Conservation (phyloP, 768 basidiomycete genomes). For the Roridomyces roridus region DNA sequence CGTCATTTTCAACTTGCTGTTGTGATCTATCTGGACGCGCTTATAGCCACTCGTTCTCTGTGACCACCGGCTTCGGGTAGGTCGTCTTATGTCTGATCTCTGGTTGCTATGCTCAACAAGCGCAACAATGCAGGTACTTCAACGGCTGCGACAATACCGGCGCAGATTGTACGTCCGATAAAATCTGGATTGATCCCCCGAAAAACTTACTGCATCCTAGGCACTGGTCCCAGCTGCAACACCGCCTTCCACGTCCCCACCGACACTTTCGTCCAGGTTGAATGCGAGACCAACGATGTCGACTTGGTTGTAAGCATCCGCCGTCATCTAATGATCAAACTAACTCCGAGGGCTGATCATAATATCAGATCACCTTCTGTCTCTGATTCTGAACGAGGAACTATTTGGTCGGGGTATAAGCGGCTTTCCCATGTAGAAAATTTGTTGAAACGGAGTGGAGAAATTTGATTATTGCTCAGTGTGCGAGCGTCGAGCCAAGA, state of each 20-base stretch:
- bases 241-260: slow-evolving; percentile 36
- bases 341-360: too few relatives aligned
- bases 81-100: too few relatives aligned
- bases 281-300: slow-evolving; percentile 39
- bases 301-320: slow-evolving; percentile 14
- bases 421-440: too few relatives aligned
- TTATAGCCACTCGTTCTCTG: slow-evolving; percentile 38
- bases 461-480: too few relatives aligned
- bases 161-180: slow-evolving; percentile 30
- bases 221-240: slow-evolving; percentile 33
- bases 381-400: too few relatives aligned
- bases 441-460: too few relatives aligned
- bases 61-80: slow-evolving; percentile 40
- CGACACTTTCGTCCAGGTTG: slow-evolving; percentile 37
- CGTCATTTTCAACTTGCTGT: not conserved
- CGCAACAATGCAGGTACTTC: too few relatives aligned
- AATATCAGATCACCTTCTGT: too few relatives aligned
- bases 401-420: too few relatives aligned
- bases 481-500: too few relatives aligned
- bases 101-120: too few relatives aligned
- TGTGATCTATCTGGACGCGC: not conserved
- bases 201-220: slow-evolving; percentile 24
- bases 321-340: too few relatives aligned
- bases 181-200: not conserved
- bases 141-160: slow-evolving; percentile 36